phyloP scores from a whole-genome alignment of 768 basidiomycete genomes.

The Pilatotrama ljubarskyi region DNA sequence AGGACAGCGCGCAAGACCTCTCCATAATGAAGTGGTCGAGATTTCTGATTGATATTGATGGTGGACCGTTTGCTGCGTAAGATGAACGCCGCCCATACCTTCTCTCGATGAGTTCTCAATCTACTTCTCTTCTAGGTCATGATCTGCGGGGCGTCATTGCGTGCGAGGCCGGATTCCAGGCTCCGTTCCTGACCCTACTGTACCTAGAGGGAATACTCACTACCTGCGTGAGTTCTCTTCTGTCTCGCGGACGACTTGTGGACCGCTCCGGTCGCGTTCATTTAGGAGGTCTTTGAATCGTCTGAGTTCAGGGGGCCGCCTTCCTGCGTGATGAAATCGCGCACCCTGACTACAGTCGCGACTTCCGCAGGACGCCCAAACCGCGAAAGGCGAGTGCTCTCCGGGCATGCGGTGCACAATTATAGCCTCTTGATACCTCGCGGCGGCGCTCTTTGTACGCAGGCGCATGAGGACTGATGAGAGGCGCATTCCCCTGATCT shows the following conservation, averaged over 20 bases:
- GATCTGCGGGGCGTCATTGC: background rate
- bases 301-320: background rate
- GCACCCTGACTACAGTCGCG: constrained; percentile 17
- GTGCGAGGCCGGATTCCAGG: too few relatives aligned
- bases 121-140: background rate
- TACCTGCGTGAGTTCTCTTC: too few relatives aligned
- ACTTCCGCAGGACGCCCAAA: constrained; percentile 13
- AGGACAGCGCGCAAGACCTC: background rate
- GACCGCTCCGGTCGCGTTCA: too few relatives aligned
- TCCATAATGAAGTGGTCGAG: constrained; percentile 14
- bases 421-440: background rate
- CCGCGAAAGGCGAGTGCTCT: constrained; percentile 12
- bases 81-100: background rate
- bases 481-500: background rate
- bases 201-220: too few relatives aligned
- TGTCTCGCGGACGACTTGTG: too few relatives aligned
- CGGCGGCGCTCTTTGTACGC: constrained; percentile 1
- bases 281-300: background rate
- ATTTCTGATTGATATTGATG: constrained; percentile 16
- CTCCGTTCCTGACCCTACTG: background rate
- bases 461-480: background rate
- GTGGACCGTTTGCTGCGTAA: background rate
- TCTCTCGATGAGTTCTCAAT: background rate
- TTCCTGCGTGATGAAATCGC: constrained; percentile 20
- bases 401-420: background rate